phyloP scores from a whole-genome alignment of 257 asterid species.

The Prunella vulgaris region DNA sequence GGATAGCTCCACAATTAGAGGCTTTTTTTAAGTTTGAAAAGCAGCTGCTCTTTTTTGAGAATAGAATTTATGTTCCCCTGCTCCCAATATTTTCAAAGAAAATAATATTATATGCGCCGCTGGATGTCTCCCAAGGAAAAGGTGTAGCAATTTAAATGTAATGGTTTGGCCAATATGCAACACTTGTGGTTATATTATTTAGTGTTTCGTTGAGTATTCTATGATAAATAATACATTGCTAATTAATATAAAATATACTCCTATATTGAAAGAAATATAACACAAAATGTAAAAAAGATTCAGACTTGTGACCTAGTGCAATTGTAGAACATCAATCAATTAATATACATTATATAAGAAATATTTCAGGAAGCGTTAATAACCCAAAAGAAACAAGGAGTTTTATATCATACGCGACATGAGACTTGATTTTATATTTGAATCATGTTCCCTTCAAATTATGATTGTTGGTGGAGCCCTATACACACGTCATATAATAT shows the following conservation, averaged over 20 bases:
- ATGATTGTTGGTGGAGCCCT: no score
- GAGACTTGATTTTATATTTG: no score
- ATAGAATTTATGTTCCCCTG: not conserved
- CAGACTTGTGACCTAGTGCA: not conserved
- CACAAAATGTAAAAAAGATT: not conserved
- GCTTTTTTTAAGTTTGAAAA: conserved; percentile 31
- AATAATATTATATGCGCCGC: not conserved
- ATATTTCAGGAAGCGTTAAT: not conserved
- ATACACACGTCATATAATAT: no score
- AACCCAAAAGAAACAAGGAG: no score
- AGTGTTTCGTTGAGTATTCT: not conserved
- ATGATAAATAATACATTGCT: not conserved
- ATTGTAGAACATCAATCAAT: not conserved
- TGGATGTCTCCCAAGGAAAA: not conserved
- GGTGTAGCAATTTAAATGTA: not conserved
- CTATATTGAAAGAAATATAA: not conserved
- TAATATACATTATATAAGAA: not conserved
- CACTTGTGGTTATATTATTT: not conserved
- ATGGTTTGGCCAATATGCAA: not conserved
- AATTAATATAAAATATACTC: no score
- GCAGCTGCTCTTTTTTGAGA: conserved; percentile 21
- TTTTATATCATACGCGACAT: no score
- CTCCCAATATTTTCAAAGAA: not conserved
- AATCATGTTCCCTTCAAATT: no score
- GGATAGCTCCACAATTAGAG: conserved; percentile 31